Evolutionary conservation across 441 rosid genomes (phyloP).

Genomic region (Gossypium schwendimanii): DNA sequence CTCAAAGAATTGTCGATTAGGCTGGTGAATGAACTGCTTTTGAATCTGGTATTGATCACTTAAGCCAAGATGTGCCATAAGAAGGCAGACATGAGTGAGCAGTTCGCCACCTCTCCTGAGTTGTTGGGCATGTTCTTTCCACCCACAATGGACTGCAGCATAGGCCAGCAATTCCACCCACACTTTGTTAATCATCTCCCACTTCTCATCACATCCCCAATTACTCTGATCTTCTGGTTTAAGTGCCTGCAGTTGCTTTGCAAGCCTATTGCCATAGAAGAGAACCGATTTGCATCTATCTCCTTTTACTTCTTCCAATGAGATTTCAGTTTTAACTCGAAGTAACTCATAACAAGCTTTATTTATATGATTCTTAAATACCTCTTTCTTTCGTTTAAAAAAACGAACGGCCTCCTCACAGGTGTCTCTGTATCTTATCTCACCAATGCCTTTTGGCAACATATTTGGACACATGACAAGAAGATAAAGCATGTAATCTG

Average conservation of each 20-base stretch:
- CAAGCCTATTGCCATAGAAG: conserved; percentile 7
- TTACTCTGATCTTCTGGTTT: neutral
- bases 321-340: neutral
- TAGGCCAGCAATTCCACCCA: conserved; percentile 20
- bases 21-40: neutral
- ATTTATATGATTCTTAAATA: neutral
- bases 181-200: conserved; percentile 14
- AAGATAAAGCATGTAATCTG: conserved; percentile 19
- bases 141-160: conserved; percentile 16
- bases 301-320: neutral
- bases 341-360: neutral
- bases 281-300: conserved; percentile 3
- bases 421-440: conserved; percentile 10
- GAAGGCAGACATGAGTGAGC: conserved; percentile 19
- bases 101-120: conserved; percentile 19
- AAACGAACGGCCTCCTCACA: neutral
- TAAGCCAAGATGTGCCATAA: conserved; percentile 18
- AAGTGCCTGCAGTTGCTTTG: neutral
- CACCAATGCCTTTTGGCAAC: conserved; percentile 20
- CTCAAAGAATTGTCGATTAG: neutral
- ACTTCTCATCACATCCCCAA: neutral
- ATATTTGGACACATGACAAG: neutral
- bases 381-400: neutral
- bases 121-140: conserved; percentile 17
- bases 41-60: neutral